These are phyloP conservation scores for Tilletia setariae DNA, from an alignment of 1,284 basidiomycete genomes.

Conservation along the genomic window DNA sequence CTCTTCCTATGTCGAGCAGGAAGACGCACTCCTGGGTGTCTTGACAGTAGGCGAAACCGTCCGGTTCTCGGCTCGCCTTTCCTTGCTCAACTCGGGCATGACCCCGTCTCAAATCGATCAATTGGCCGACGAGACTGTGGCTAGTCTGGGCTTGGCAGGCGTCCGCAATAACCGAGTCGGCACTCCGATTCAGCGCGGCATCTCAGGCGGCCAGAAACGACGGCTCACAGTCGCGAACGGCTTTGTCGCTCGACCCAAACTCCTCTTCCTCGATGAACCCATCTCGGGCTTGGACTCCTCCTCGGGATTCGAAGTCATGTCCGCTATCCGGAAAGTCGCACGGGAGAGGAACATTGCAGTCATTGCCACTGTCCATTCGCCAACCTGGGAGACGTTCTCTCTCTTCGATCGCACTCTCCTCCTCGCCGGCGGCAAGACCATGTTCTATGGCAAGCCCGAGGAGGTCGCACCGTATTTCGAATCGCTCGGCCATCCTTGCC, in stretches of 20 bases:
- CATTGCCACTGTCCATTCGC: slow-evolving; percentile 55
- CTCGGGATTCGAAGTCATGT: slow-evolving; percentile 51
- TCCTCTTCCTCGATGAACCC: slow-evolving; percentile 58
- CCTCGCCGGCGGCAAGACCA: slow-evolving; percentile 41
- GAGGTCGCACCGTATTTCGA: slow-evolving; percentile 38
- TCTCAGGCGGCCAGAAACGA: slow-evolving; percentile 56
- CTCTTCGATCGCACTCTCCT: slow-evolving; percentile 52
- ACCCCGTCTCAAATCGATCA: slow-evolving; percentile 17
- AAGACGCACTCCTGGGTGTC: slow-evolving; percentile 55
- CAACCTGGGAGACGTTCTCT: slow-evolving; percentile 47
- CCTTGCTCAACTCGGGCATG: slow-evolving; percentile 13
- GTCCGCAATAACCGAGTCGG: slow-evolving; percentile 53
- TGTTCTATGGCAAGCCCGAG: slow-evolving; percentile 35
- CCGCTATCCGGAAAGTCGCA: slow-evolving; percentile 40
- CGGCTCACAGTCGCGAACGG: slow-evolving; percentile 54
- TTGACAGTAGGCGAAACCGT: slow-evolving; percentile 56
- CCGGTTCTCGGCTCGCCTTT: slow-evolving; percentile 51
- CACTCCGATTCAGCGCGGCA: slow-evolving; percentile 56
- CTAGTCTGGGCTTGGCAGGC: slow-evolving; percentile 44
- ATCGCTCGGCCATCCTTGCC: slow-evolving; percentile 30
- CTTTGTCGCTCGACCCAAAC: slow-evolving; percentile 51
- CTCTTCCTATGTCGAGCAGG: slow-evolving; percentile 56
- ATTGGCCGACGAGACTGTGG: slow-evolving; percentile 35
- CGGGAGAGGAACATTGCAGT: slow-evolving; percentile 45
- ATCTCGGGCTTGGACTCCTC: slow-evolving; percentile 49